A percentile compares a stretch with the other conserved stretches of the same genome.
Evolutionary conservation across 1,284 basidiomycete genomes (phyloP).

Genomic region (Xerocomus minutiporus): DNA sequence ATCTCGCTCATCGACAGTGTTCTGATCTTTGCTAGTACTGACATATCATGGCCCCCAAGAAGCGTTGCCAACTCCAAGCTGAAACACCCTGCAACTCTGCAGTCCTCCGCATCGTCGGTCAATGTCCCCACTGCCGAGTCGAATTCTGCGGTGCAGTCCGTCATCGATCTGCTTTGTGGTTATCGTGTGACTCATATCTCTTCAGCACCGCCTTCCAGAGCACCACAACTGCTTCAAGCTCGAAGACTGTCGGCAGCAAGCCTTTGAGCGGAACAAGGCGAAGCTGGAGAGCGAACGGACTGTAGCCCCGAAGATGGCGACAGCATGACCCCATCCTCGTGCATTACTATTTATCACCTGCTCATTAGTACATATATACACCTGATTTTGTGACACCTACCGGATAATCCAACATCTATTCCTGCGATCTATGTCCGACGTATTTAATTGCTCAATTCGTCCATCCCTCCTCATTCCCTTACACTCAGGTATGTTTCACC

Average conservation of each 20-base stretch:
- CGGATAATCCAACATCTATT: constrained; percentile 16
- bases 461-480: neutral
- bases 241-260: constrained; percentile 76
- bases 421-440: neutral
- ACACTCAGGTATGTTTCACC: constrained; percentile 9
- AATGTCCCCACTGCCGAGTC: constrained; percentile 71
- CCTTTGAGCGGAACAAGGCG: constrained; percentile 80
- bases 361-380: constrained; percentile 18
- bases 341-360: constrained; percentile 30
- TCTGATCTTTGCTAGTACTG: constrained; percentile 1
- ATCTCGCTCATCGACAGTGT: neutral
- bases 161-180: constrained; percentile 18
- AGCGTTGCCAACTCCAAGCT: constrained; percentile 72
- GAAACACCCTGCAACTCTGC: constrained; percentile 72
- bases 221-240: constrained; percentile 76
- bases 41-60: constrained; percentile 67
- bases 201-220: constrained; percentile 77
- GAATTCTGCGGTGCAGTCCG: constrained; percentile 76
- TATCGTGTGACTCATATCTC: constrained; percentile 17
- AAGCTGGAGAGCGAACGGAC: constrained; percentile 83
- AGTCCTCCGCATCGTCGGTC: constrained; percentile 74
- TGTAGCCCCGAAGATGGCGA: constrained; percentile 79
- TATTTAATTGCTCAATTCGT: constrained; percentile 1
- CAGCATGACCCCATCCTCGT: constrained; percentile 45
- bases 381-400: constrained; percentile 14